Evolutionary conservation across 2,329 filamentous ascomycete genomes (phyloP), one percentile per base, ranked within the genome.

Genomic region (Hymenoscyphus fructigenus): DNA sequence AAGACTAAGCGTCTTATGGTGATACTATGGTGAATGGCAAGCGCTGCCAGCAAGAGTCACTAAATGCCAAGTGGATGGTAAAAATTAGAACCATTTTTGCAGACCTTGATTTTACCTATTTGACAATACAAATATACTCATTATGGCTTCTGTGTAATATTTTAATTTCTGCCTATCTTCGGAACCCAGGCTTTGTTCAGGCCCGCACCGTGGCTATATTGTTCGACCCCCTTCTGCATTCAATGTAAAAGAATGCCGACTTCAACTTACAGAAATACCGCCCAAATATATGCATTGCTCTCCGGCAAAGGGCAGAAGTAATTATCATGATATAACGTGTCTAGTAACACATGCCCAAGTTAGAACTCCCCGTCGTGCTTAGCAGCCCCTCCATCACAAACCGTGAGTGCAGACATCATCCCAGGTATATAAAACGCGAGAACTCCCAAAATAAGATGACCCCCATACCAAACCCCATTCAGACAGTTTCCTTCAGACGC

Each of bases 401-500:
- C 26, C 9, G 20, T 23, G n/a, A 50, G 20, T 23, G 10, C n/a
- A 20, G 20, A 50, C n/a, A 50, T 50, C n/a, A 26, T 50, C 10
- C 44, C n/a, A 47, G 41, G 41, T 63, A 63, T 63, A 57, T 60
- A 57, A 20, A 57, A 38, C 57, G 3, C 50, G 57, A 50, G 17
- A 64, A 64, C 62, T 29, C 62, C 62, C 28, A 60, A 64, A 26
- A 28, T 41, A 56, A 17, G 55, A 32, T 26, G 23, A 26, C 14
- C 29, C 44, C 36, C 61, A 60, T 50, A 60, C 62, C 47, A 38
- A 15, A 15, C 20, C 32, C 50, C 23, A 20, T 68, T 69, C 61
- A 63, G 63, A 23, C 15, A 36, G 60, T 59, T 59, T 29, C 44
- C 14, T 36, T 50, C 17, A 67, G 70, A 61, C 69, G 61, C 50